Base-by-base conservation (phyloP, 345 rosid species). In the Brassica incana region DNA sequence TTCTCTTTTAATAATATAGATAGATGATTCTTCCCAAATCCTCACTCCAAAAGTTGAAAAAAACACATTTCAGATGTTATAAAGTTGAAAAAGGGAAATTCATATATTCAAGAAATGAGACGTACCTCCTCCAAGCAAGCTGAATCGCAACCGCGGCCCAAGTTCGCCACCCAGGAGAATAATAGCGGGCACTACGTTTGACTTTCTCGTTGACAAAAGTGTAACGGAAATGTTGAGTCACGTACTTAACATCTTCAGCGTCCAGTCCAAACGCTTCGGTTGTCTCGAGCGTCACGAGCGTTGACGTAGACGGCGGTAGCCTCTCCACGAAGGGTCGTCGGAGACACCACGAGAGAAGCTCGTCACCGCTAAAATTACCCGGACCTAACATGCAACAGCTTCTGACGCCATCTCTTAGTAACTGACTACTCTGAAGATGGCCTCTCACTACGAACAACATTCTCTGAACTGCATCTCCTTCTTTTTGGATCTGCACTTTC, bases 381-480 rank as follows among this genome's bases (percentile, higher is more conserved):
- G 99, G 99, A 54, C 99, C 98, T 29, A 95, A 78, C 99, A 93
- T 95, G 85, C 99, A 95, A 73, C 92, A 90, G 43, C 98, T 91
- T 54, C 89, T 88, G 14, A 95, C 91, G 2, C 92, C 97, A 36
- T 95, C 94, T 63, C 97, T 85, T 14, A 95, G 89, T 14, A 86
- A 83, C 81, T 95, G 99, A 85, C 99, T 92, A 65, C 99, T 95
- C 14, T 95, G 98, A 43, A 95, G 92, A 85, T 95, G 98, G 8
- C 99, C 98, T 63, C 99, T 81, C 9, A 95, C 99, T 12, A 95
- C 95, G 32, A 95, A 92, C 8, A 95, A 65, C 99, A 95, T 95
- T 81, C 96, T 88, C 63, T 92, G 95, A 0, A 95, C 98, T 0
- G 97, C 98, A 71, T 95, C 99, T 8, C 99, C 98, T 73, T 95